Evolutionary conservation across 768 basidiomycete genomes (phyloP), one percentile per base, ranked within the genome.

Genomic region (Boletus edulis): DNA sequence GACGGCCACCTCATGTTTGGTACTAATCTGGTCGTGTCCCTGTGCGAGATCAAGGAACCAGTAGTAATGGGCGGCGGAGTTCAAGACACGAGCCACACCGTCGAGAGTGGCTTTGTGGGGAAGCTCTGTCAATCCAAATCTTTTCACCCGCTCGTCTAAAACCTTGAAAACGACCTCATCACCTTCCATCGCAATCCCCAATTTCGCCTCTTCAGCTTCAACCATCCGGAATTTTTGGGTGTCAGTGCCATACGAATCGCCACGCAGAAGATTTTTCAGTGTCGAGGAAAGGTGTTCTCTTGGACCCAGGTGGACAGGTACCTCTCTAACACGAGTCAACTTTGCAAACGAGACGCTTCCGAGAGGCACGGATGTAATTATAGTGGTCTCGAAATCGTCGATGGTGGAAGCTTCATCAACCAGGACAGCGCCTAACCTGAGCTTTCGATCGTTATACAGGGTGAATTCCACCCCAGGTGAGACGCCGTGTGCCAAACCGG

Each of bases 401-500:
- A 64, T 46, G 6, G n/a, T 12, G 6, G 60, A 46, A 15, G 39
- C 24, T 15, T 49, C 29, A 9, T 60, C 56, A 15, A 66, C 60
- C 17, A 32, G 15, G 7, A 56, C 18, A 3, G 24, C 27, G 2
- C 27, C 31, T 38, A 46, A 15, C 12, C 17, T 43, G 29, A 34
- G 24, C 15, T 52, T 56, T 22, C 34, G 11, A 0, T 57, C 44
- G 20, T n/a, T 17, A 45, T 64, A 71, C 15, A 72, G 18, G 15
- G 57, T 62, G 45, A 72, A 60, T 14, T 60, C 48, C 6, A 46
- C 54, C 2, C 57, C 62, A 3, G 18, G 39, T 0, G 54, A 40
- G 24, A 72, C 51, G 5, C 70, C 70, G 24, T 72, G 68, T 1
- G 61, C 67, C 10, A 53, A 48, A n/a, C 70, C 70, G 8, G 70